phyloP scores from a whole-genome alignment of 2,329 filamentous ascomycete genomes.

The Leptographium flavum region DNA sequence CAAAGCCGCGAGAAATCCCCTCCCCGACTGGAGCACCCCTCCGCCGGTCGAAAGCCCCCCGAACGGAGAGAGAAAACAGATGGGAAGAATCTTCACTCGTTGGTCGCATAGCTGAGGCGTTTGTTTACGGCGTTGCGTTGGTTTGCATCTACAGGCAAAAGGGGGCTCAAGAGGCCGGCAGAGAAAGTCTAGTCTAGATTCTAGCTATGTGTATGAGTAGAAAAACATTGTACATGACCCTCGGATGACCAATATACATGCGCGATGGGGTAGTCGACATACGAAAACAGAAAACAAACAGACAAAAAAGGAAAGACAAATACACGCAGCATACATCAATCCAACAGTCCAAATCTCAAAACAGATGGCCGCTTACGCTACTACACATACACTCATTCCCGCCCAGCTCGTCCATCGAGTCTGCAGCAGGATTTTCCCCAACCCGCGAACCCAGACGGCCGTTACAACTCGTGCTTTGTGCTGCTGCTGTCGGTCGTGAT shows the following conservation, averaged over 20 bases:
- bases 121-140: neutral
- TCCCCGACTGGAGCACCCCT: too few species aligned
- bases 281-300: neutral
- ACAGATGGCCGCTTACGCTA: too few species aligned
- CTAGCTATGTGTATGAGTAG: neutral
- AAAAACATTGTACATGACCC: neutral
- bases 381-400: too few species aligned
- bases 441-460: too few species aligned
- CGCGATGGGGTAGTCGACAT: neutral
- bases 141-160: neutral
- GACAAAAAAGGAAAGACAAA: neutral
- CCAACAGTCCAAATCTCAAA: too few species aligned
- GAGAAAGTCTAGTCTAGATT: neutral
- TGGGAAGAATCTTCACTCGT: neutral
- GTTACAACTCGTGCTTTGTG: constrained; percentile 37
- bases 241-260: neutral
- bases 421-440: too few species aligned
- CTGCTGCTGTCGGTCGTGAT: constrained; percentile 23
- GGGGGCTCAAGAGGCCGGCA: too few species aligned
- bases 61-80: too few species aligned
- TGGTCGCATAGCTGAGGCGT: neutral
- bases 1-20: too few species aligned
- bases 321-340: neutral
- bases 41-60: too few species aligned
- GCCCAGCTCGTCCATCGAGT: neutral